Percentiles rank a stretch among this genome's conserved stretches.
phyloP scores from a whole-genome alignment of 2,329 filamentous ascomycete genomes.

The Fusarium hostae region DNA sequence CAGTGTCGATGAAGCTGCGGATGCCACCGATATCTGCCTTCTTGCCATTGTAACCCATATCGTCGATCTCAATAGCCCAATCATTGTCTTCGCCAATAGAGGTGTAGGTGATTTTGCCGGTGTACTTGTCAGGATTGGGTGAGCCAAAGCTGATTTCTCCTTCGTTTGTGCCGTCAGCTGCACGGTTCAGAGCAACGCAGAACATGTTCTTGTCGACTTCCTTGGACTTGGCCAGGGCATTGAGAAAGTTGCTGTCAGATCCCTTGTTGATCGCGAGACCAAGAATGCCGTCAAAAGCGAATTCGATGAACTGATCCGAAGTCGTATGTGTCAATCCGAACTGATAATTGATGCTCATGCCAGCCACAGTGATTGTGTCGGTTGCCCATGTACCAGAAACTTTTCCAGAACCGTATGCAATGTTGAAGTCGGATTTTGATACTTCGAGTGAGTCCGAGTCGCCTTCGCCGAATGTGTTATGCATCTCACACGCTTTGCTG shows the following conservation, averaged over 20 bases:
- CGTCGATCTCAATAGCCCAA: slow-evolving; percentile 79
- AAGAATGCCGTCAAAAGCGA: slow-evolving; percentile 89
- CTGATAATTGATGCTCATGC: slow-evolving; percentile 69
- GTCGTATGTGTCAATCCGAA: slow-evolving; percentile 80
- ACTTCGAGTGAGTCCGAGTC: slow-evolving; percentile 73
- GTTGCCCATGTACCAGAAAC: slow-evolving; percentile 74
- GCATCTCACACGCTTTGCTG: slow-evolving; percentile 72
- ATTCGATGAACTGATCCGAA: slow-evolving; percentile 78
- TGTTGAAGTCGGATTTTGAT: slow-evolving; percentile 66
- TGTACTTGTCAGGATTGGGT: slow-evolving; percentile 73
- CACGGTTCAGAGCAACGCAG: slow-evolving; percentile 76
- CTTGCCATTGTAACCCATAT: slow-evolving; percentile 70
- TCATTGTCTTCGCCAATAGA: slow-evolving; percentile 63
- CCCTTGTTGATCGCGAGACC: slow-evolving; percentile 75
- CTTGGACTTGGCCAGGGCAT: slow-evolving; percentile 66
- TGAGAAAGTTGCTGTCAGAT: slow-evolving; percentile 73
- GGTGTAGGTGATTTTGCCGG: slow-evolving; percentile 75
- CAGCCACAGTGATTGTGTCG: slow-evolving; percentile 75
- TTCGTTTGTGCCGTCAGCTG: slow-evolving; percentile 71
- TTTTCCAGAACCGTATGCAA: slow-evolving; percentile 81
- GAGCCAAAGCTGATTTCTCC: slow-evolving; percentile 83
- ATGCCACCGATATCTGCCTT: slow-evolving; percentile 65
- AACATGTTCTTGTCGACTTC: slow-evolving; percentile 73
- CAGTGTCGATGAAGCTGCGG: slow-evolving; percentile 82
- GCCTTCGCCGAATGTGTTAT: slow-evolving; percentile 74